These are phyloP conservation scores for Fusarium algeriense DNA, from an alignment of 2,329 filamentous ascomycete species.

Conservation along the genomic window DNA sequence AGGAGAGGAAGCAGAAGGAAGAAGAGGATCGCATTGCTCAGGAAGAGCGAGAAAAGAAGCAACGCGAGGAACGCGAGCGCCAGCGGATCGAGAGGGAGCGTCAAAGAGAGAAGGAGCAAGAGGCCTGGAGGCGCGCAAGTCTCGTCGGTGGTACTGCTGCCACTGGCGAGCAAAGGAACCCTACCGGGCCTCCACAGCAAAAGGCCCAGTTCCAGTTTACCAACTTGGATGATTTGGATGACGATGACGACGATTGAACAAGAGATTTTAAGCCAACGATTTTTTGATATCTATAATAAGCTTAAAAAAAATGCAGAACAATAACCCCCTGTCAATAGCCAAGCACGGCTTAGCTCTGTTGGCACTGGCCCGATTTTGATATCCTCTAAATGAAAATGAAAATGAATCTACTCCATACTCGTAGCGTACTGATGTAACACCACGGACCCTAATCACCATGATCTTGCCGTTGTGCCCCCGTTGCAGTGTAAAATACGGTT, in stretches of 20 bases:
- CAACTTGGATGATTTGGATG: slow-evolving; percentile 65
- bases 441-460: slow-evolving; percentile 4
- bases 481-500: not conserved
- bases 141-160: slow-evolving; percentile 47
- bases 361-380: slow-evolving; percentile 25
- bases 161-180: slow-evolving; percentile 44
- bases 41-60: slow-evolving; percentile 59
- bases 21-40: slow-evolving; percentile 61
- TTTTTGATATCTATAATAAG: slow-evolving; percentile 35
- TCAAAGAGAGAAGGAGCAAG: slow-evolving; percentile 57
- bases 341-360: slow-evolving; percentile 24
- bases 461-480: slow-evolving; percentile 6
- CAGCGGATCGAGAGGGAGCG: slow-evolving; percentile 58
- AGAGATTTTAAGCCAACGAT: not conserved
- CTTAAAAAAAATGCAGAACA: slow-evolving; percentile 26
- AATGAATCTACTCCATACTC: slow-evolving; percentile 34
- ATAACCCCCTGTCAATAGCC: slow-evolving; percentile 29
- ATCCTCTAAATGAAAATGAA: slow-evolving; percentile 37
- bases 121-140: slow-evolving; percentile 57
- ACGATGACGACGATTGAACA: slow-evolving; percentile 52
- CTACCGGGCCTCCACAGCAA: slow-evolving; percentile 53
- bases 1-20: slow-evolving; percentile 60
- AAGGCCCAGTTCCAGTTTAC: slow-evolving; percentile 68
- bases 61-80: slow-evolving; percentile 56
- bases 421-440: slow-evolving; percentile 24